These are phyloP conservation scores for Phytophthora megakarya DNA, from an alignment of 352 stramenopile genomes.

Conservation along the genomic window DNA sequence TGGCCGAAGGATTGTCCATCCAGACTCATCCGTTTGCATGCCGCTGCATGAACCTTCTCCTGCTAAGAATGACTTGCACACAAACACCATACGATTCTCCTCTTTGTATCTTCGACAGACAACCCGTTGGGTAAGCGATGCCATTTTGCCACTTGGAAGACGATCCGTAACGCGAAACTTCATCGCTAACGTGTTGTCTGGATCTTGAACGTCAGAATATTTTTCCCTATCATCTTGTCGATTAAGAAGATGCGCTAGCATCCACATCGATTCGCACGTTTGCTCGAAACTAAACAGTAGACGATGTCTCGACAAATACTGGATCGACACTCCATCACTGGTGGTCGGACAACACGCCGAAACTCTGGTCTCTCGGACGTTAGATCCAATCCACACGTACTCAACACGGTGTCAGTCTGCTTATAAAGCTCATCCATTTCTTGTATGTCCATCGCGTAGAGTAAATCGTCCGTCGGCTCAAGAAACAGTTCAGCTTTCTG, in stretches of 20 bases:
- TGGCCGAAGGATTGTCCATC: constrained; percentile 3
- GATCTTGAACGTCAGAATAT: neutral
- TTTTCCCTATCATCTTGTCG: neutral
- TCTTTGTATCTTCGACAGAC: neutral
- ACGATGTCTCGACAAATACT: too few species aligned
- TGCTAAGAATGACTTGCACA: neutral
- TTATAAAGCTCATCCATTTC: neutral
- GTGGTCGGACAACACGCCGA: neutral
- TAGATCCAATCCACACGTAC: neutral
- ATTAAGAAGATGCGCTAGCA: neutral
- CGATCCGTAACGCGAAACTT: constrained; percentile 14
- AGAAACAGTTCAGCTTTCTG: constrained; percentile 1
- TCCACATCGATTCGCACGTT: constrained; percentile 7
- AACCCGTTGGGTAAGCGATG: constrained; percentile 3
- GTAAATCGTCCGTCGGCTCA: constrained; percentile 8
- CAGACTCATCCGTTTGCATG: constrained; percentile 13
- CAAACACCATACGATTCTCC: neutral
- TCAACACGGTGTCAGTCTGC: neutral
- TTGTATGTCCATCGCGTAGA: constrained; percentile 6
- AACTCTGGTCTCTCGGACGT: neutral
- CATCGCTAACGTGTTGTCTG: neutral
- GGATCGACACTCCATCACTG: too few species aligned
- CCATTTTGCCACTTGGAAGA: neutral
- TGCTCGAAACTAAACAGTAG: neutral
- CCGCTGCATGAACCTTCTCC: constrained; percentile 2